phyloP scores from a whole-genome alignment of 139 green algal species.

The Closterium sp. region DNA sequence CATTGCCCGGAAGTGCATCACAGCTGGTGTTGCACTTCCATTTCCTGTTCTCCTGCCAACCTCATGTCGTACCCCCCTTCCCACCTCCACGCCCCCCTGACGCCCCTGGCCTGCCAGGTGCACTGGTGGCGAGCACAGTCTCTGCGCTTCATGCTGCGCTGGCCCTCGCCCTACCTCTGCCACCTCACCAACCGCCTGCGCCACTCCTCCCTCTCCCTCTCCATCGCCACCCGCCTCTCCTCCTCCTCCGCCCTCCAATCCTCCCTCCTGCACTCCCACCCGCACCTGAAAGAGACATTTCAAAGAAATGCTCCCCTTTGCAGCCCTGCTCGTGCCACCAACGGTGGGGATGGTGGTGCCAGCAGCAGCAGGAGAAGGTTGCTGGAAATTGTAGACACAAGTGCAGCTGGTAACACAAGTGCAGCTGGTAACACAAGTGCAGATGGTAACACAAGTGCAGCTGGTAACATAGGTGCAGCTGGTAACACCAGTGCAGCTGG shows the following conservation, averaged over 20 bases:
- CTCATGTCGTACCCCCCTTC: background rate
- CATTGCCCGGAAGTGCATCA: no score
- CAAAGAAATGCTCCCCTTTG: background rate
- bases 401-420: background rate
- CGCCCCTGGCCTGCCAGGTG: background rate
- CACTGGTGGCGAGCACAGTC: conserved; percentile 34
- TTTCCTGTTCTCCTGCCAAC: background rate
- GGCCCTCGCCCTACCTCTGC: conserved; percentile 22
- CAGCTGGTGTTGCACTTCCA: background rate
- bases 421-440: background rate
- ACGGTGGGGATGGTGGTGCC: no score
- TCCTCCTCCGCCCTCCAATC: background rate
- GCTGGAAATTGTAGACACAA: background rate
- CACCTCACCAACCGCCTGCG: conserved; percentile 10
- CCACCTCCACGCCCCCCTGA: background rate
- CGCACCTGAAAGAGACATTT: background rate
- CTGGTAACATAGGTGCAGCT: no score
- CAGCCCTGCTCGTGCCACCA: background rate
- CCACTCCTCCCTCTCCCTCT: background rate
- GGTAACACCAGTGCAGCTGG: no score
- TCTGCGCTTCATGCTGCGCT: conserved; percentile 27
- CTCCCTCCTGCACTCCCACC: background rate
- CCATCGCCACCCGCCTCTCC: background rate
- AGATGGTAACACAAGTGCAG: no score
- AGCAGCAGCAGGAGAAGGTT: background rate